Evolutionary conservation across 2,329 filamentous ascomycete species (phyloP).

Genomic region (Ophiostoma australiae): DNA sequence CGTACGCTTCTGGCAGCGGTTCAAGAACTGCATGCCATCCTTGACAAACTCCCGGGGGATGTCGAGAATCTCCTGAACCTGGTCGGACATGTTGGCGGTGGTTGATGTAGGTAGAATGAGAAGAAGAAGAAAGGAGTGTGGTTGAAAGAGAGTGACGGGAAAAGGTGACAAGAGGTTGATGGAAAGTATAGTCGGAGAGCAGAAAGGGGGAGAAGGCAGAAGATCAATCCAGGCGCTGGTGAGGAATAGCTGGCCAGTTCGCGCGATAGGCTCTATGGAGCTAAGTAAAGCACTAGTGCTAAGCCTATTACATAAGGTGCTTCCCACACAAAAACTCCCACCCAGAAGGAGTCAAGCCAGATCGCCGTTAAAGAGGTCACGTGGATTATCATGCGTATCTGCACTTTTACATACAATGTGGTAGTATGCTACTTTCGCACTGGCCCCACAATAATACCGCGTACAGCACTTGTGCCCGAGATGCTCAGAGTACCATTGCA

Average conservation of each 20-base stretch:
- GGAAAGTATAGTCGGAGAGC: background rate
- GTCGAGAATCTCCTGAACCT: slow-evolving; percentile 66
- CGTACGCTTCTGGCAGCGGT: slow-evolving; percentile 59
- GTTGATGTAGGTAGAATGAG: background rate
- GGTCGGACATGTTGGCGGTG: slow-evolving; percentile 54
- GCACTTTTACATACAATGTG: background rate
- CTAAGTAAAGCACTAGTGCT: background rate
- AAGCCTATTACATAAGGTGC: slow-evolving; percentile 9
- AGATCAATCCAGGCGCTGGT: background rate
- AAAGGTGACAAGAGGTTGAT: background rate
- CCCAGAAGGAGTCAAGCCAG: slow-evolving; percentile 24
- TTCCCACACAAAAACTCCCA: background rate
- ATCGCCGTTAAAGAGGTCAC: slow-evolving; percentile 22
- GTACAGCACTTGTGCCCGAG: background rate
- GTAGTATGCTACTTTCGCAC: background rate
- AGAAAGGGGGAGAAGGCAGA: slow-evolving; percentile 20
- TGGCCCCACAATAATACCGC: background rate
- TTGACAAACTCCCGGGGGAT: slow-evolving; percentile 61
- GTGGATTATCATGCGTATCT: background rate
- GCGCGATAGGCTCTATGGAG: background rate
- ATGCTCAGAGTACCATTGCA: background rate
- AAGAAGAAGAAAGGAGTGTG: background rate
- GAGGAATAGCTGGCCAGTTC: slow-evolving; percentile 20
- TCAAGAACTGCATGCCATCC: slow-evolving; percentile 59
- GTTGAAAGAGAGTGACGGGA: background rate